These are phyloP conservation scores for Tricholoma sp. DNA, from an alignment of 768 basidiomycete genomes.

Conservation along the genomic window DNA sequence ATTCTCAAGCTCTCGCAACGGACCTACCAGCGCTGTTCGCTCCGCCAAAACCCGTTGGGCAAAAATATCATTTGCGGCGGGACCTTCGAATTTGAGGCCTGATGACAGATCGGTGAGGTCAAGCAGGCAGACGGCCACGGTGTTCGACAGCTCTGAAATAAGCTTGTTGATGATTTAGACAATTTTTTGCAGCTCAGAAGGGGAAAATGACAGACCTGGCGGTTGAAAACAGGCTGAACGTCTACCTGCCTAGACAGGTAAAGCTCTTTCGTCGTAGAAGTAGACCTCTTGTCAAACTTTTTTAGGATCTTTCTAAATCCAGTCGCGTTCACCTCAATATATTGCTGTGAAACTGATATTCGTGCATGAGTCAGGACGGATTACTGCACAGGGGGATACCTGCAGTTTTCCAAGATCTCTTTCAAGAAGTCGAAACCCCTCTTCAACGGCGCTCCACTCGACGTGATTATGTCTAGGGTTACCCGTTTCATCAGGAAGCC, in stretches of 20 bases:
- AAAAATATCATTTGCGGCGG: constrained; percentile 71
- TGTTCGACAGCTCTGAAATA: constrained; percentile 92
- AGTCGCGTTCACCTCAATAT: constrained; percentile 94
- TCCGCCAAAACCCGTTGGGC: constrained; percentile 68
- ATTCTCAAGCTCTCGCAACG: constrained; percentile 84
- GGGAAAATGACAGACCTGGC: constrained; percentile 59
- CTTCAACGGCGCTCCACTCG: constrained; percentile 95
- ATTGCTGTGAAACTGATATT: constrained; percentile 57
- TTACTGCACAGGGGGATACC: constrained; percentile 38
- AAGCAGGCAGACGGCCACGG: constrained; percentile 77
- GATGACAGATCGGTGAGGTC: constrained; percentile 74
- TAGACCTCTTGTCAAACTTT: constrained; percentile 97
- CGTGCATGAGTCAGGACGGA: constrained; percentile 15
- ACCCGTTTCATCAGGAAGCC: constrained; percentile 62
- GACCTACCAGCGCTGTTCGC: constrained; percentile 55
- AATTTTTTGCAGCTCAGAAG: constrained; percentile 1
- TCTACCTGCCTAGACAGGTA: constrained; percentile 96
- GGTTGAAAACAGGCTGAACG: constrained; percentile 96
- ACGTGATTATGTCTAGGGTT: constrained; percentile 62
- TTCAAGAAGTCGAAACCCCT: constrained; percentile 92
- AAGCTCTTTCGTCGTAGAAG: constrained; percentile 91
- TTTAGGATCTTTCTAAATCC: constrained; percentile 97
- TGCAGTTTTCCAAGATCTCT: constrained; percentile 93
- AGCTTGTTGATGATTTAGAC: constrained; percentile 45
- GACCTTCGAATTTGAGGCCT: constrained; percentile 73